These are phyloP conservation scores for Endoconidiophora laricicola DNA, from an alignment of 2,329 filamentous ascomycete genomes.

Conservation along the genomic window DNA sequence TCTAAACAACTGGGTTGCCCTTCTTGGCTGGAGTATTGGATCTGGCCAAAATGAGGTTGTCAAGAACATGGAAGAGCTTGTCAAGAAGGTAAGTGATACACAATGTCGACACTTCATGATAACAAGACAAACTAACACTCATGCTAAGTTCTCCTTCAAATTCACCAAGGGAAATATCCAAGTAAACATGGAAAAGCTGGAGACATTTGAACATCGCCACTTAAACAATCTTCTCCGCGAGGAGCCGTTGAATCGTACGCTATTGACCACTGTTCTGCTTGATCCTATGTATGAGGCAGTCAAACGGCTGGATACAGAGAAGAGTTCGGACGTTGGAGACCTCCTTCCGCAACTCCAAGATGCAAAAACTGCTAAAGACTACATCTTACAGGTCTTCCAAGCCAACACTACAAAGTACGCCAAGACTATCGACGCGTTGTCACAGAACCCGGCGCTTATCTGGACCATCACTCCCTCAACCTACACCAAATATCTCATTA, in stretches of 20 bases:
- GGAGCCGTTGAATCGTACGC: slow-evolving; percentile 9
- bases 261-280: slow-evolving; percentile 12
- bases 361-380: slow-evolving; percentile 1
- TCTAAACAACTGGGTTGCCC: slow-evolving; percentile 63
- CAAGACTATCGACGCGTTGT: slow-evolving; percentile 14
- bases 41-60: slow-evolving; percentile 42
- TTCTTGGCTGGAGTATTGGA: slow-evolving; percentile 67
- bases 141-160: slow-evolving; percentile 54
- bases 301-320: background rate
- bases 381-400: slow-evolving; percentile 10
- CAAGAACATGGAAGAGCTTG: slow-evolving; percentile 53
- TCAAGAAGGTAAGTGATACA: slow-evolving; percentile 39
- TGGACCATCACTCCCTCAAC: slow-evolving; percentile 21
- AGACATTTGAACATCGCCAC: slow-evolving; percentile 61
- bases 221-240: slow-evolving; percentile 20
- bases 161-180: slow-evolving; percentile 85
- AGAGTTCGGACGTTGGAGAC: background rate
- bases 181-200: slow-evolving; percentile 64
- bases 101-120: background rate
- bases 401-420: slow-evolving; percentile 11
- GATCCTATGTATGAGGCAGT: slow-evolving; percentile 11
- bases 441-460: slow-evolving; percentile 23
- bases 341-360: background rate
- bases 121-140: background rate
- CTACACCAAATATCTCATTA: slow-evolving; percentile 15